Evolutionary conservation across 805 yeast genomes (phyloP).

Genomic region (Yarrowia sp.): DNA sequence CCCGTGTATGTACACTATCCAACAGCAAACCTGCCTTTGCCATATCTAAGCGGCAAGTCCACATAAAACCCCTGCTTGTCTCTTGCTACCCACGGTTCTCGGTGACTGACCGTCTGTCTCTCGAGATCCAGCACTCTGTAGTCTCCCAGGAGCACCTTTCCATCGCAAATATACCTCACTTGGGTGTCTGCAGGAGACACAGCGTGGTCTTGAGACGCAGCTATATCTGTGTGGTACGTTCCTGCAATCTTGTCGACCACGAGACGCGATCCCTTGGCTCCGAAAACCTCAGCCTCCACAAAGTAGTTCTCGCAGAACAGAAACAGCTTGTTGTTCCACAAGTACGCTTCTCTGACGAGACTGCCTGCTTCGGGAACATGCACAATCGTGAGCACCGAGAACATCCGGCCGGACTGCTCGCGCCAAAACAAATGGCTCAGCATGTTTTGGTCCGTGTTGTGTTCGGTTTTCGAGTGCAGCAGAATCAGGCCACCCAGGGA

Average conservation of each 20-base stretch:
- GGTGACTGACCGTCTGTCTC: neutral
- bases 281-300: constrained; percentile 1
- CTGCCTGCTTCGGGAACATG: neutral
- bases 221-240: constrained; percentile 5
- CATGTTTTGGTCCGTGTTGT: constrained; percentile 1
- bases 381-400: neutral
- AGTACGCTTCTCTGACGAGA: constrained; percentile 1
- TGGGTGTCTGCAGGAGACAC: neutral
- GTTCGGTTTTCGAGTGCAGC: neutral
- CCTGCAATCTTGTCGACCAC: neutral
- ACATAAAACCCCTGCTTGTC: neutral
- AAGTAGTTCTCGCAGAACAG: constrained; percentile 6
- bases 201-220: constrained; percentile 15
- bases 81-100: neutral
- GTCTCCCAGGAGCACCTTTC: constrained; percentile 1
- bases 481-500: neutral
- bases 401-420: neutral
- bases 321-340: constrained; percentile 8
- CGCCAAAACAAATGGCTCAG: constrained; percentile 5
- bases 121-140: constrained; percentile 13
- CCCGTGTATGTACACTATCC: neutral
- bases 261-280: neutral
- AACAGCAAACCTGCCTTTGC: neutral
- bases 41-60: neutral
- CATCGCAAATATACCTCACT: neutral